Percentiles rank a stretch among this genome's conserved stretches.
These are phyloP conservation scores for Fusarium bactridioides DNA, from an alignment of 2,329 filamentous ascomycete species.

Conservation along the genomic window DNA sequence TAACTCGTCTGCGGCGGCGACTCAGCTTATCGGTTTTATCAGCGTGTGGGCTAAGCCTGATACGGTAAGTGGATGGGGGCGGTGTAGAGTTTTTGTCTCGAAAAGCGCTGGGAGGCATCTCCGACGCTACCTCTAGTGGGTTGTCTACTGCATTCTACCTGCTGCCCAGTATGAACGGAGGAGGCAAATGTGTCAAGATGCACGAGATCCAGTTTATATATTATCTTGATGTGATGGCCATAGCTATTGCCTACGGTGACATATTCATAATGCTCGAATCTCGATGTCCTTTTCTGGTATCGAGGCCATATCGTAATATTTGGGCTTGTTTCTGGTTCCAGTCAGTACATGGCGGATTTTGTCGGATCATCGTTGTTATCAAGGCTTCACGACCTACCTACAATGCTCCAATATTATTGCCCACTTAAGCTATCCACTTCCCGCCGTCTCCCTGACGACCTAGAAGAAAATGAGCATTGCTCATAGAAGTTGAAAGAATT, in stretches of 20 bases:
- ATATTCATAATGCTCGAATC: neutral
- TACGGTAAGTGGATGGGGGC: slow-evolving; percentile 34
- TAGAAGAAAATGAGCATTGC: neutral
- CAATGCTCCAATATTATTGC: slow-evolving; percentile 17
- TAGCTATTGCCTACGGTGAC: neutral
- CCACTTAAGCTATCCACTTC: slow-evolving; percentile 36
- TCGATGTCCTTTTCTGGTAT: neutral
- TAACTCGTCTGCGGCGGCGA: slow-evolving; percentile 32
- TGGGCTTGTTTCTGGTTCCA: slow-evolving; percentile 15
- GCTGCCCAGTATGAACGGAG: neutral
- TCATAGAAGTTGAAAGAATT: neutral
- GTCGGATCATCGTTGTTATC: slow-evolving; percentile 22
- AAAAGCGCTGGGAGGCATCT: slow-evolving; percentile 26
- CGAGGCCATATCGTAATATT: neutral
- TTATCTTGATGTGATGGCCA: neutral
- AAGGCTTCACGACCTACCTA: slow-evolving; percentile 2
- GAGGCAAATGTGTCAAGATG: slow-evolving; percentile 21
- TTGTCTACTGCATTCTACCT: neutral
- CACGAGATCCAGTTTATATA: neutral
- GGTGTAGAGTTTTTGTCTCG: slow-evolving; percentile 36
- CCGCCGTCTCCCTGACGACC: slow-evolving; percentile 36
- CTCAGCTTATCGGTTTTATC: slow-evolving; percentile 47
- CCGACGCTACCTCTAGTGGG: slow-evolving; percentile 18
- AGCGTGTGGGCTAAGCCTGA: slow-evolving; percentile 29
- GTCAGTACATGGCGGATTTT: slow-evolving; percentile 21